A percentile compares a stretch with the other conserved stretches of the same genome.
Evolutionary conservation across 371 early-diverging fungal species (phyloP).

Genomic region (Mortierella sp.): DNA sequence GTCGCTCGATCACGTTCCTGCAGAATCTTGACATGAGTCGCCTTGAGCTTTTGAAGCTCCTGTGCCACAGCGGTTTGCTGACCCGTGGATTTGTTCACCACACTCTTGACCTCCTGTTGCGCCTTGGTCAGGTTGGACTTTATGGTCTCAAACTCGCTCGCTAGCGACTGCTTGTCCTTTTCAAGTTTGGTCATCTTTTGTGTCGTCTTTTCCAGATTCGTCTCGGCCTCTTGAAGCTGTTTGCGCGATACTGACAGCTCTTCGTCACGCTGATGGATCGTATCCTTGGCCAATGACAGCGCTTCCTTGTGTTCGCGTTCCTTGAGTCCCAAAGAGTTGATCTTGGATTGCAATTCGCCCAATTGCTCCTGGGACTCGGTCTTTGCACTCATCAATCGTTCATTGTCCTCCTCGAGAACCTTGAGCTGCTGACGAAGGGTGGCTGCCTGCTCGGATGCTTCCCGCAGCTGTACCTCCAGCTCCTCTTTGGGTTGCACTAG

Average conservation of each 20-base stretch:
- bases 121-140: conserved; percentile 23
- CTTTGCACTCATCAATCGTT: conserved; percentile 34
- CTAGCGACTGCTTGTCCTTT: conserved; percentile 61
- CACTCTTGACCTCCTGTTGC: conserved; percentile 36
- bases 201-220: conserved; percentile 59
- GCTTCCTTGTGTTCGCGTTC: conserved; percentile 61
- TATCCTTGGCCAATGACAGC: conserved; percentile 59
- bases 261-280: conserved; percentile 65
- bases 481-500: conserved; percentile 48
- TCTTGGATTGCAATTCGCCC: conserved; percentile 40
- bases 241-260: conserved; percentile 55
- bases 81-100: conserved; percentile 8
- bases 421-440: conserved; percentile 21
- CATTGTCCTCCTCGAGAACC: conserved; percentile 24
- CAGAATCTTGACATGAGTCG: conserved; percentile 32
- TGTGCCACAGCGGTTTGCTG: conserved; percentile 15
- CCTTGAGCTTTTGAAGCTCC: conserved; percentile 30
- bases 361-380: conserved; percentile 54
- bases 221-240: conserved; percentile 44
- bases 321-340: conserved; percentile 47
- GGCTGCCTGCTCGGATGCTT: conserved; percentile 6
- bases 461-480: conserved; percentile 23
- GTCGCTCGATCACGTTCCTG: conserved; percentile 27
- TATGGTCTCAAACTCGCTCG: conserved; percentile 56
- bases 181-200: conserved; percentile 64